Evolutionary conservation across 1,284 basidiomycete genomes (phyloP).

Genomic region (Cyathus pygmaeus): DNA sequence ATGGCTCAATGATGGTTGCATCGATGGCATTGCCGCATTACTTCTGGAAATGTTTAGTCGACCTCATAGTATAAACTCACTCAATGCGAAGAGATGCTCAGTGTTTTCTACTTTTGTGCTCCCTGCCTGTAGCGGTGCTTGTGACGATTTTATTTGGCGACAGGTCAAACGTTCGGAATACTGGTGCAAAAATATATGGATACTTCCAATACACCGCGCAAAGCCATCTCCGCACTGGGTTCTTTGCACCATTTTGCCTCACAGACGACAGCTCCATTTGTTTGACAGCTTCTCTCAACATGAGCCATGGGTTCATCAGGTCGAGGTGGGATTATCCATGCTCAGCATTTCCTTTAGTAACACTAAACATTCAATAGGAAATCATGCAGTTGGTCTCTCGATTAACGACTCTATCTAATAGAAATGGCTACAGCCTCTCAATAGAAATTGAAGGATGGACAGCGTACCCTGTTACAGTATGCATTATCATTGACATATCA

Average conservation of each 20-base stretch:
- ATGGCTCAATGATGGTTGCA: conserved; percentile 19
- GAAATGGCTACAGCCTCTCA: conserved; percentile 1
- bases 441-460: background rate
- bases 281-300: conserved; percentile 27
- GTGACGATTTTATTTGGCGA: conserved; percentile 20
- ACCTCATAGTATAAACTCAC: no score
- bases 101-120: conserved; percentile 24
- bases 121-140: conserved; percentile 5
- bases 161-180: conserved; percentile 13
- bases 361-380: conserved; percentile 5
- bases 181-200: conserved; percentile 30
- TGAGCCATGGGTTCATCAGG: conserved; percentile 1
- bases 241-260: conserved; percentile 10
- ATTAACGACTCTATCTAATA: conserved; percentile 3
- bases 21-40: conserved; percentile 14
- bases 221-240: conserved; percentile 25
- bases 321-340: background rate
- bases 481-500: background rate
- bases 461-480: background rate
- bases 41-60: conserved; percentile 12
- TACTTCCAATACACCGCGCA: conserved; percentile 32
- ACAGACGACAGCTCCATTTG: conserved; percentile 10
- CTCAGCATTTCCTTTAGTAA: background rate
- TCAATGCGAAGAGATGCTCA: conserved; percentile 11
- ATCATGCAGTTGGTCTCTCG: conserved; percentile 11